phyloP scores from a whole-genome alignment of 768 basidiomycete genomes.

The Tremella mesenterica region DNA sequence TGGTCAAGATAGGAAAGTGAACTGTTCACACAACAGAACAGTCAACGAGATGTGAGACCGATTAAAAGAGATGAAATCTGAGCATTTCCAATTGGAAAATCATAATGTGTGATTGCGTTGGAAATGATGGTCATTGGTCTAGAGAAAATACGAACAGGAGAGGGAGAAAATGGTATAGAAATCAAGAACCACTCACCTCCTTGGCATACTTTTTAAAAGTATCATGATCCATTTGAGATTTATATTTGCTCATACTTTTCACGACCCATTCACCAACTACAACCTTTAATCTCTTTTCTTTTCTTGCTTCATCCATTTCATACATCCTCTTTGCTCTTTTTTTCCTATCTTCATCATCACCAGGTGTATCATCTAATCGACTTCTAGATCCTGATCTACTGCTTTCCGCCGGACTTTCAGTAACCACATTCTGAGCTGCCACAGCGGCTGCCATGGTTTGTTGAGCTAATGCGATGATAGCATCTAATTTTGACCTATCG shows the following conservation, averaged over 20 bases:
- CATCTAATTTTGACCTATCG: slow-evolving; percentile 36
- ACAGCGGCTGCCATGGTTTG: slow-evolving; percentile 22
- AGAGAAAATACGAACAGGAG: too few species aligned
- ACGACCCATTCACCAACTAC: slow-evolving; percentile 85
- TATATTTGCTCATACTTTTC: slow-evolving; percentile 82
- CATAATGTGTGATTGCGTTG: too few species aligned
- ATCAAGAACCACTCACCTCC: slow-evolving; percentile 64
- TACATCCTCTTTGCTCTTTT: slow-evolving; percentile 23
- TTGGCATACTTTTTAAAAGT: slow-evolving; percentile 91
- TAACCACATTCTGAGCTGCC: slow-evolving; percentile 11
- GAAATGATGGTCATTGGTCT: too few species aligned
- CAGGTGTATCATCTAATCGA: slow-evolving; percentile 13
- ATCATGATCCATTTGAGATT: slow-evolving; percentile 61
- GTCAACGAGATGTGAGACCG: too few species aligned
- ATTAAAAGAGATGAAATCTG: too few species aligned
- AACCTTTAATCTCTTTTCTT: slow-evolving; percentile 72
- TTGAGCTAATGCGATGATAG: slow-evolving; percentile 46
- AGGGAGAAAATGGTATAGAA: background rate
- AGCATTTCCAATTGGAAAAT: background rate
- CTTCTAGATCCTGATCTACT: slow-evolving; percentile 22
- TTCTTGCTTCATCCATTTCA: slow-evolving; percentile 21
- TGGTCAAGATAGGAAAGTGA: too few species aligned
- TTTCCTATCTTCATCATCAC: slow-evolving; percentile 9
- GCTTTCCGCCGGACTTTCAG: slow-evolving; percentile 18
- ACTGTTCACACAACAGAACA: too few species aligned